phyloP scores from a whole-genome alignment of 106 monocot genomes.

The Xerophyta viscosa region DNA sequence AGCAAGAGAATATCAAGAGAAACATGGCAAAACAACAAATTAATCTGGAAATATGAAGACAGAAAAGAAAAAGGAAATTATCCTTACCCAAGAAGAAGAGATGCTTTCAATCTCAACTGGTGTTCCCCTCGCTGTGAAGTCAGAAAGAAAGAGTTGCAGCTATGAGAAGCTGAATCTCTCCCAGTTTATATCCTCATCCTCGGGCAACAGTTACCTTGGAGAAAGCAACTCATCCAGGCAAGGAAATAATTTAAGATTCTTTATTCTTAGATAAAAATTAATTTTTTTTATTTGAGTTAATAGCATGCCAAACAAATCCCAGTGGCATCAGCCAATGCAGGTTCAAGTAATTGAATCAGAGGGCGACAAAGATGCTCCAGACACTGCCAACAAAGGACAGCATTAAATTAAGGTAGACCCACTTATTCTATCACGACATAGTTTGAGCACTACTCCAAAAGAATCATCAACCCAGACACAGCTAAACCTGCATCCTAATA shows the following conservation, averaged over 20 bases:
- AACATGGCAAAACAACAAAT: no score
- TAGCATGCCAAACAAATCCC: constrained; percentile 49
- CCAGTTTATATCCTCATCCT: constrained; percentile 1
- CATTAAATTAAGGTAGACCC: constrained; percentile 20
- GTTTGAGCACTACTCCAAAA: constrained; percentile 15
- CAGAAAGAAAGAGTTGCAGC: no score
- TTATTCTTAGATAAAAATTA: no score
- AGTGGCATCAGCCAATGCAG: constrained; percentile 24
- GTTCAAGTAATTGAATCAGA: constrained; percentile 10
- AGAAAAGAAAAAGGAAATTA: not conserved
- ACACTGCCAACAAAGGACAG: no score
- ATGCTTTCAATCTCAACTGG: not conserved
- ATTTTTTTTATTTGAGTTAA: no score
- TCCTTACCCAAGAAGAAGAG: constrained; percentile 1
- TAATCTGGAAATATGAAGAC: not conserved
- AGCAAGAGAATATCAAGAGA: no score
- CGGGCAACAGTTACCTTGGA: constrained; percentile 4
- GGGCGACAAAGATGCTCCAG: constrained; percentile 31
- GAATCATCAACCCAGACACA: constrained; percentile 28
- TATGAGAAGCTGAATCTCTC: no score
- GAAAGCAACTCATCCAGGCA: constrained; percentile 13
- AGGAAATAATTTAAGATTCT: no score
- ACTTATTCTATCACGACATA: constrained; percentile 9
- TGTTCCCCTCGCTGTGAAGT: not conserved
- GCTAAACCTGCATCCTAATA: constrained; percentile 22